Percentiles rank a stretch among this genome's conserved stretches.
Conservation (phyloP, 495 filamentous ascomycete genomes). For the Jackrogersella minutella region DNA sequence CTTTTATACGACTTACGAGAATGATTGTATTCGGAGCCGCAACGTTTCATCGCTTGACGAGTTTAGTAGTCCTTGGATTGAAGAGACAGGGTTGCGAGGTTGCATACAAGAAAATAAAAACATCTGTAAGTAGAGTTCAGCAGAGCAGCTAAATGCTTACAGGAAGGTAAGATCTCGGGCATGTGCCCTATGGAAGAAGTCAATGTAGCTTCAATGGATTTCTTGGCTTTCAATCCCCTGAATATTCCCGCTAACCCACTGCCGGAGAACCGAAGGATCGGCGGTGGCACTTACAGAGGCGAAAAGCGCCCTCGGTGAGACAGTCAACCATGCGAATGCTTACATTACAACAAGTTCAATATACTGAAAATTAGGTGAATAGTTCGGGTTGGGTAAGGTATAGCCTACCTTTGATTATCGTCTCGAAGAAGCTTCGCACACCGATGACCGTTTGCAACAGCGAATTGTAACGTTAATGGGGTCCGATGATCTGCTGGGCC, state of each 20-base stretch:
- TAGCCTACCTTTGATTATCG: background rate
- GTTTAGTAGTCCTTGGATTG: background rate
- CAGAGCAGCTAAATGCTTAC: background rate
- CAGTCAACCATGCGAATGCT: background rate
- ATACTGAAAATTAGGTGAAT: background rate
- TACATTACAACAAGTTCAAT: background rate
- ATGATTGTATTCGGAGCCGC: conserved; percentile 6
- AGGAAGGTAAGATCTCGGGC: background rate
- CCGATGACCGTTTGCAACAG: background rate
- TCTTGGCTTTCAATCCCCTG: conserved; percentile 17
- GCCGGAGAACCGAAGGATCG: conserved; percentile 27
- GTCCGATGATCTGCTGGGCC: background rate
- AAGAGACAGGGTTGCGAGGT: background rate
- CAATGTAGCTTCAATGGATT: conserved; percentile 6
- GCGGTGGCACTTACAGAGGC: conserved; percentile 1
- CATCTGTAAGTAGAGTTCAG: background rate
- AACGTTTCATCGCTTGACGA: conserved; percentile 8
- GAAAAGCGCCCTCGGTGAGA: background rate
- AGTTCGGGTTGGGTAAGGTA: background rate
- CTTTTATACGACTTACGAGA: background rate
- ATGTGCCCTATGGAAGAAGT: conserved; percentile 3
- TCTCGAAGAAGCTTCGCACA: background rate
- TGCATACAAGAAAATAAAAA: background rate
- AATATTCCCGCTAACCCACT: background rate
- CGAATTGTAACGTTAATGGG: background rate